These are phyloP conservation scores for Colletotrichum musicola DNA, from an alignment of 2,329 filamentous ascomycete species.

Conservation along the genomic window DNA sequence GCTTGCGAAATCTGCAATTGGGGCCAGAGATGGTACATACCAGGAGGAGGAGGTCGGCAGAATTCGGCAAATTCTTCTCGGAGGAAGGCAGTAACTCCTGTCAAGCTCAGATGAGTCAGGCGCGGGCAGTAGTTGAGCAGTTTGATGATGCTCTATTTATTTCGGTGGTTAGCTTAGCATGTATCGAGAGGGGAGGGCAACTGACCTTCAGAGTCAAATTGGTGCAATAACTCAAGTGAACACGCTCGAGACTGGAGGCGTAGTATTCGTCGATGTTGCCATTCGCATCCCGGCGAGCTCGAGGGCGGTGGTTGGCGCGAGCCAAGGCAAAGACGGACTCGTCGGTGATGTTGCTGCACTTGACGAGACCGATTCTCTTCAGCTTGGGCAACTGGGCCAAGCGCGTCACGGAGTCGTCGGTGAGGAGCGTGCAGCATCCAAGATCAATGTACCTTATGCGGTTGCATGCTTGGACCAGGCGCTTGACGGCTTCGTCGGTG, in stretches of 20 bases:
- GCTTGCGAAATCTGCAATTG: constrained; percentile 20
- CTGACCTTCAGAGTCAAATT: constrained; percentile 84
- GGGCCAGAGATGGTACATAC: constrained; percentile 55
- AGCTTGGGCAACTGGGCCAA: constrained; percentile 91
- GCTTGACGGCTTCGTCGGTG: constrained; percentile 88
- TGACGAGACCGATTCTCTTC: constrained; percentile 94
- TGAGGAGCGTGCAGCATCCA: constrained; percentile 92
- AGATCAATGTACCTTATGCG: constrained; percentile 97
- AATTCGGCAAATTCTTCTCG: constrained; percentile 86
- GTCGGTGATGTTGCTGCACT: constrained; percentile 92
- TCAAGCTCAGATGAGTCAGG: constrained; percentile 93
- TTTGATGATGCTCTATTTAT: constrained; percentile 82
- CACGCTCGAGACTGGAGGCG: constrained; percentile 82
- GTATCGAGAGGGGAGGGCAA: constrained; percentile 34
- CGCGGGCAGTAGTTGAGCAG: constrained; percentile 92
- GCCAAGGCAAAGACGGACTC: constrained; percentile 88
- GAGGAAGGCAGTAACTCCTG: constrained; percentile 91
- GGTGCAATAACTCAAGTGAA: constrained; percentile 95
- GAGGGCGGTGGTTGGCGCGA: constrained; percentile 70
- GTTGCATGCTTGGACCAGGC: constrained; percentile 87
- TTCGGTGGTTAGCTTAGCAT: constrained; percentile 12
- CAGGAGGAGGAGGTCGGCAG: constrained; percentile 85
- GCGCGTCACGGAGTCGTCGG: constrained; percentile 86
- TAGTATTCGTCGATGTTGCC: constrained; percentile 66
- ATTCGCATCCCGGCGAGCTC: constrained; percentile 61